Evolutionary conservation across 768 basidiomycete species (phyloP).

Genomic region (Boletellus sp.): DNA sequence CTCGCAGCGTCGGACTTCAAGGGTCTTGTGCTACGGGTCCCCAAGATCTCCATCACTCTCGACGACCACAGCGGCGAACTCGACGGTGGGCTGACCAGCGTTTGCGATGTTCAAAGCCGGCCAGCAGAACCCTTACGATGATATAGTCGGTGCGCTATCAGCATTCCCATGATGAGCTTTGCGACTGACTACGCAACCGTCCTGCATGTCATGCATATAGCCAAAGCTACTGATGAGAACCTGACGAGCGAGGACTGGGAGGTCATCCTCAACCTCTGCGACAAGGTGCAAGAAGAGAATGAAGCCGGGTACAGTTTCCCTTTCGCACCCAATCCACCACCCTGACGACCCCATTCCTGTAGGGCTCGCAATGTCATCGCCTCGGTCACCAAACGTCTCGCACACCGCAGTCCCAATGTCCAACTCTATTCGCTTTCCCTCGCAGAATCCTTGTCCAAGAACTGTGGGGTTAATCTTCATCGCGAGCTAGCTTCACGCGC

Average conservation of each 20-base stretch:
- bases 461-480: constrained; percentile 77
- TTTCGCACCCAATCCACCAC: constrained; percentile 1
- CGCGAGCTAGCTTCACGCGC: constrained; percentile 85
- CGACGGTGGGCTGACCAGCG: constrained; percentile 2
- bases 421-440: constrained; percentile 91
- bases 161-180: constrained; percentile 2
- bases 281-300: constrained; percentile 91
- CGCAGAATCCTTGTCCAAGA: constrained; percentile 87
- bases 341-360: constrained; percentile 18
- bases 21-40: neutral
- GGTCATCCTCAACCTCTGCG: constrained; percentile 88
- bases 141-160: constrained; percentile 73
- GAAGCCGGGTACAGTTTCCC: constrained; percentile 61
- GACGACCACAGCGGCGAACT: constrained; percentile 18
- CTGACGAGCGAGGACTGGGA: constrained; percentile 96
- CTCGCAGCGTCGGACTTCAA: constrained; percentile 24
- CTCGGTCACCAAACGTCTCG: constrained; percentile 82
- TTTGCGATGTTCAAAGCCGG: constrained; percentile 66
- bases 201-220: constrained; percentile 39
- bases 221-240: constrained; percentile 97
- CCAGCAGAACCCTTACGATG: constrained; percentile 78
- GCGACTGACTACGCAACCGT: constrained; percentile 2
- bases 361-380: constrained; percentile 87
- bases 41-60: constrained; percentile 8
- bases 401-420: constrained; percentile 94